A percentile compares a stretch with the other conserved stretches of the same genome.
Conservation (phyloP, 108 stramenopile species). For the Chaetoceros tenuissimus region DNA sequence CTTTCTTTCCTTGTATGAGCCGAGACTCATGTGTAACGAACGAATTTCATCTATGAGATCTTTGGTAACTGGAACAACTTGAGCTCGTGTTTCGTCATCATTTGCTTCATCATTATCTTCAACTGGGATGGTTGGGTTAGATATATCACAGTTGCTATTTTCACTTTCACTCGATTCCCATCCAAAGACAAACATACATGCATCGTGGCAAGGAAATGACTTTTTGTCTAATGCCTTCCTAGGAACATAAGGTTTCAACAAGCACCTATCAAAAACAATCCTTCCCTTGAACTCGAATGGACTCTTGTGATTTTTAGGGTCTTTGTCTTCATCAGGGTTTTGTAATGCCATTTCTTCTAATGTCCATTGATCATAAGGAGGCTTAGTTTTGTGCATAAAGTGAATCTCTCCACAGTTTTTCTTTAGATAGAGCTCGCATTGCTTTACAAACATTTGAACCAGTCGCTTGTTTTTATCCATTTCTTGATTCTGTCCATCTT, state of each 20-base stretch:
- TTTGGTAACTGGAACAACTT: constrained; percentile 11
- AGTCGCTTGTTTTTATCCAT: constrained; percentile 80
- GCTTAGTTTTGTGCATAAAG: constrained; percentile 86
- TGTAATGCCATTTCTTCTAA: constrained; percentile 51
- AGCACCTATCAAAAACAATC: constrained; percentile 68
- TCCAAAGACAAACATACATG: constrained; percentile 73
- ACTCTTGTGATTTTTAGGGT: not conserved
- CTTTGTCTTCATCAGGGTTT: constrained; percentile 1
- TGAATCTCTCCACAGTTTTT: constrained; percentile 53
- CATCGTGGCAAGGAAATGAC: constrained; percentile 86
- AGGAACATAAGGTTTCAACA: constrained; percentile 67
- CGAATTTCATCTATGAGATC: constrained; percentile 7
- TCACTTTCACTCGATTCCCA: constrained; percentile 6
- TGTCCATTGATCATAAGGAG: constrained; percentile 85
- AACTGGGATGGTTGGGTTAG: not conserved
- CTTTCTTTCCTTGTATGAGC: not conserved
- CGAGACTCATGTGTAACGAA: constrained; percentile 5
- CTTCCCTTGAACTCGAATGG: constrained; percentile 39
- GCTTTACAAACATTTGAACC: constrained; percentile 44
- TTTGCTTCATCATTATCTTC: not conserved
- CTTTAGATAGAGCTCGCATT: constrained; percentile 26
- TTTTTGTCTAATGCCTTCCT: constrained; percentile 82
- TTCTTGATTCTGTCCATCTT: constrained; percentile 85
- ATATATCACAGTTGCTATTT: not conserved
- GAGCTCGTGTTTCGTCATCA: not conserved